These are phyloP conservation scores for Schwanniomyces pseudopolymorphus DNA, from an alignment of 805 yeast genomes.

Conservation along the genomic window DNA sequence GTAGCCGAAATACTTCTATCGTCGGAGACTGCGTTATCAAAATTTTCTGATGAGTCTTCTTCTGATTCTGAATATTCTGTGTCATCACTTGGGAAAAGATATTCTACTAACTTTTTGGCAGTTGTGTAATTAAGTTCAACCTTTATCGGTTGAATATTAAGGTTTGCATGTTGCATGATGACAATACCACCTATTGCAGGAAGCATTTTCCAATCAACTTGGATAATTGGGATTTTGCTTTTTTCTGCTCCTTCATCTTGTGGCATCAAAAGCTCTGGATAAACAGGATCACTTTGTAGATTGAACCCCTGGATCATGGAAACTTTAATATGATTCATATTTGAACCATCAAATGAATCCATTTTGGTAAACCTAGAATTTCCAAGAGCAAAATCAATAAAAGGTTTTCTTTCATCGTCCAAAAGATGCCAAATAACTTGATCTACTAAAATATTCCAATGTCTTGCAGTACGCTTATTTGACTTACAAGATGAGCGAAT, in stretches of 20 bases:
- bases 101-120: constrained; percentile 60
- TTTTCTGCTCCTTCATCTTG: constrained; percentile 16
- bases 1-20: not conserved
- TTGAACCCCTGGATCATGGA: constrained; percentile 69
- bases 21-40: not conserved
- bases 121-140: constrained; percentile 72
- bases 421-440: constrained; percentile 71
- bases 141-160: constrained; percentile 63
- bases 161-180: constrained; percentile 64
- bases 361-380: constrained; percentile 59
- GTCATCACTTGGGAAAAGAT: constrained; percentile 63
- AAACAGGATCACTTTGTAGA: constrained; percentile 52
- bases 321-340: constrained; percentile 58
- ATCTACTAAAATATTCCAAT: constrained; percentile 47
- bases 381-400: constrained; percentile 68
- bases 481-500: constrained; percentile 14
- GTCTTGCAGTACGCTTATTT: constrained; percentile 18
- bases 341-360: constrained; percentile 66
- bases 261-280: constrained; percentile 72
- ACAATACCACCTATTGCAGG: constrained; percentile 89
- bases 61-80: constrained; percentile 10
- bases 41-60: constrained; percentile 5
- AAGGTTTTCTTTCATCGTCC: constrained; percentile 57
- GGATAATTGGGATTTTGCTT: constrained; percentile 21
- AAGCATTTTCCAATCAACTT: constrained; percentile 69